These are phyloP conservation scores for Carpinus viminea DNA, from an alignment of 306 rosid genomes.

Conservation along the genomic window DNA sequence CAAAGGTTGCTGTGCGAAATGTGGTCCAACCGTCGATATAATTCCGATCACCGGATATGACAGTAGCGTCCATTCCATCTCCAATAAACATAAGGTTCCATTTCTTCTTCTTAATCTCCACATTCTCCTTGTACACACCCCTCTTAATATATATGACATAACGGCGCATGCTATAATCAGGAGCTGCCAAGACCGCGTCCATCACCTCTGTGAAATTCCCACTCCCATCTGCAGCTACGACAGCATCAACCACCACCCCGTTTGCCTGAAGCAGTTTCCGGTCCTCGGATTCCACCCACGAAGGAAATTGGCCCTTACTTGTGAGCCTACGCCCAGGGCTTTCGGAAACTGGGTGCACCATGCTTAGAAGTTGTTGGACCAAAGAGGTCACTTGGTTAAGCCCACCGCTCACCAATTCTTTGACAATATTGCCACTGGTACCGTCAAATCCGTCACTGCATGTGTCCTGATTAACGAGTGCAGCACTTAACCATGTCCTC, in stretches of 20 bases:
- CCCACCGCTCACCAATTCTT: constrained; percentile 41
- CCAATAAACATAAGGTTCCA: constrained; percentile 91
- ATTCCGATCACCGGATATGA: constrained; percentile 64
- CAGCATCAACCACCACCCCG: constrained; percentile 42
- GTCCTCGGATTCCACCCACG: constrained; percentile 55
- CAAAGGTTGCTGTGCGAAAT: constrained; percentile 80
- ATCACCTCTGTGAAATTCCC: constrained; percentile 56
- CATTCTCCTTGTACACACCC: constrained; percentile 67
- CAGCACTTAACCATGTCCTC: constrained; percentile 89
- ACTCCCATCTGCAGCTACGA: constrained; percentile 73
- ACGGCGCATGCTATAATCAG: constrained; percentile 69
- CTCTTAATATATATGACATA: constrained; percentile 62
- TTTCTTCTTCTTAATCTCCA: constrained; percentile 88
- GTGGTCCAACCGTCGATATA: constrained; percentile 79
- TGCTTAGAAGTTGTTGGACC: constrained; percentile 47
- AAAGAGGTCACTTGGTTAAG: constrained; percentile 48
- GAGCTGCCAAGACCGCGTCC: constrained; percentile 80
- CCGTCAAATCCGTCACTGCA: constrained; percentile 85
- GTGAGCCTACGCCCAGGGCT: not conserved
- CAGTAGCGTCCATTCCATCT: constrained; percentile 72
- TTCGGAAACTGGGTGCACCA: constrained; percentile 39
- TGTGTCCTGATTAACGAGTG: constrained; percentile 64
- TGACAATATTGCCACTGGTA: constrained; percentile 48
- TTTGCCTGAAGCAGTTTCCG: constrained; percentile 48
- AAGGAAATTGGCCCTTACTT: constrained; percentile 35